A percentile compares a stretch with the other conserved stretches of the same genome.
Evolutionary conservation across 2,329 filamentous ascomycete genomes (phyloP).

Genomic region (Cladophialophora exuberans): DNA sequence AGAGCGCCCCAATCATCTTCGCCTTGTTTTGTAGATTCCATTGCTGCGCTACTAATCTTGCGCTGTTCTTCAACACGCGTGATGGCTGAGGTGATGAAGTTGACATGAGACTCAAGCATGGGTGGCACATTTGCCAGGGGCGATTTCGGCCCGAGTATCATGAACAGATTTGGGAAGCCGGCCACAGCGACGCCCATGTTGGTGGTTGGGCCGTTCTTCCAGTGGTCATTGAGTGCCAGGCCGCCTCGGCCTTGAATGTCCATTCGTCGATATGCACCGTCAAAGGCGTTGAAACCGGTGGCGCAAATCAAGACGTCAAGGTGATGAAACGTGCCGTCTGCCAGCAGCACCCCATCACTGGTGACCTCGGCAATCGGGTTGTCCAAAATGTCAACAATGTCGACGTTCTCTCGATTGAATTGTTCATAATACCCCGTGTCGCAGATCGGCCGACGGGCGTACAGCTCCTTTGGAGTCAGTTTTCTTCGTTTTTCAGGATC

Average conservation of each 20-base stretch:
- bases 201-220: constrained; percentile 40
- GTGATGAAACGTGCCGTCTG: constrained; percentile 33
- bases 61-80: constrained; percentile 39
- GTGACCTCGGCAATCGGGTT: constrained; percentile 36
- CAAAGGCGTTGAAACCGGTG: constrained; percentile 37
- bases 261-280: constrained; percentile 37
- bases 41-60: constrained; percentile 35
- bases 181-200: constrained; percentile 46
- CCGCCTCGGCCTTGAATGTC: constrained; percentile 48
- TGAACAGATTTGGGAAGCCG: constrained; percentile 54
- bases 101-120: constrained; percentile 58
- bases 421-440: constrained; percentile 57
- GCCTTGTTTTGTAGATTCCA: constrained; percentile 38
- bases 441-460: constrained; percentile 54
- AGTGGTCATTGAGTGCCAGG: constrained; percentile 40
- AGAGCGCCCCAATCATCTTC: constrained; percentile 51
- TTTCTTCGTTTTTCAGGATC: constrained; percentile 56
- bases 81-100: constrained; percentile 44
- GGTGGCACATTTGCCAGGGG: constrained; percentile 61
- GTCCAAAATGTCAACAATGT: constrained; percentile 43
- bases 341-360: constrained; percentile 34
- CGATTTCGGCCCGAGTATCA: constrained; percentile 57
- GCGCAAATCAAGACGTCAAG: constrained; percentile 35
- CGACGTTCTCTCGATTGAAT: constrained; percentile 51
- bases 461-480: constrained; percentile 60